A percentile compares a stretch with the other conserved stretches of the same genome.
These are phyloP conservation scores for Beauveria medogensis DNA, from an alignment of 2,329 filamentous ascomycete genomes.

Conservation along the genomic window DNA sequence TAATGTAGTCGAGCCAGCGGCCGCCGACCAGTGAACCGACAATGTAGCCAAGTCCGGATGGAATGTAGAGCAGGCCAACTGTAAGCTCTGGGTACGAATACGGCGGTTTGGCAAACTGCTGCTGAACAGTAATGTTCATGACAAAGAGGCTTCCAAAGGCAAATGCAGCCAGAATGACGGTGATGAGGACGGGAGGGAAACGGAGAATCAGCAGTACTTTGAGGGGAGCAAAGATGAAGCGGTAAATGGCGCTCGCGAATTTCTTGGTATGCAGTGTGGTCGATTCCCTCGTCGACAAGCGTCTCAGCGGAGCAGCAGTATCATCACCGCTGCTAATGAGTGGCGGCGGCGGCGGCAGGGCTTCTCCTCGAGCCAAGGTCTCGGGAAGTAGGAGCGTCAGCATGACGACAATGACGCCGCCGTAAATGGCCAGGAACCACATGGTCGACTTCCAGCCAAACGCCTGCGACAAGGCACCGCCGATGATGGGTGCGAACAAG, in stretches of 20 bases:
- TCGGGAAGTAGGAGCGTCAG: conserved; percentile 53
- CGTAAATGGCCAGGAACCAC: conserved; percentile 65
- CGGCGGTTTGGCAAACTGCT: conserved; percentile 56
- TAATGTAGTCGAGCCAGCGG: conserved; percentile 72
- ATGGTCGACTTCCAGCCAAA: conserved; percentile 65
- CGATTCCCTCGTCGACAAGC: conserved; percentile 5
- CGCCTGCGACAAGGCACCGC: conserved; percentile 54
- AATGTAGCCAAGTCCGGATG: conserved; percentile 66
- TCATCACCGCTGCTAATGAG: neutral
- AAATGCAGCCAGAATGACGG: conserved; percentile 65
- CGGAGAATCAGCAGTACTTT: conserved; percentile 62
- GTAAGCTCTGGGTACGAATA: conserved; percentile 63
- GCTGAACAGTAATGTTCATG: conserved; percentile 68
- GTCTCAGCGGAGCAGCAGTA: neutral
- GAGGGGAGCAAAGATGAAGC: conserved; percentile 63
- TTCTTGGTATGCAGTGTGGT: conserved; percentile 17
- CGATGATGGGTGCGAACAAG: conserved; percentile 62
- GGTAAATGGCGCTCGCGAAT: conserved; percentile 46
- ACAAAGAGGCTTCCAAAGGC: conserved; percentile 70
- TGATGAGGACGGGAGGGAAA: conserved; percentile 65
- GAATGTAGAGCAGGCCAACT: conserved; percentile 70
- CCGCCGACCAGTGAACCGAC: conserved; percentile 61
- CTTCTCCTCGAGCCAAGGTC: conserved; percentile 34
- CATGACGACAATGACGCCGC: conserved; percentile 43
- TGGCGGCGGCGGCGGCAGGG: neutral